Evolutionary conservation across 257 asterid genomes (phyloP), one percentile per base, ranked within the genome.

Genomic region (Dorcoceras hygrometricum): DNA sequence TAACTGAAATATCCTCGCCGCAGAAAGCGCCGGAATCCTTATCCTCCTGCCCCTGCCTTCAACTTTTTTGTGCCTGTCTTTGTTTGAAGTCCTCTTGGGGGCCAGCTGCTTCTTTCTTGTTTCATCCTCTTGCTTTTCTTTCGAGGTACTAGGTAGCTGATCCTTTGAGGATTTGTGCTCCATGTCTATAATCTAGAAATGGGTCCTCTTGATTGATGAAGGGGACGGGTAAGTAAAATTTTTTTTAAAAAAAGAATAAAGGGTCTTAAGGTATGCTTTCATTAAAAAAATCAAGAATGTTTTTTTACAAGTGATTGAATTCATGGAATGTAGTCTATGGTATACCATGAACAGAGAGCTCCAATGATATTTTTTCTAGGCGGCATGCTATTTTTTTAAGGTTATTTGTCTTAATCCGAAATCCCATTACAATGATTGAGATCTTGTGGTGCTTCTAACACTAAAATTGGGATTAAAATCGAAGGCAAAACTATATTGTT

Each of bases 31-130:
- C 2, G 89, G 89, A 78, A 83, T 83, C 69, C 89, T 32, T 19
- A 83, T 78, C 57, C 89, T 71, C 65, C 89, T 58, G 0, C 89
- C 89, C 36, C 89, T 61, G 31, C 89, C 89, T 34, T 83, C 89
- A 1, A 83, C 89, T 14, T 83, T 83, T 51, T 77, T 83, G 71
- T 83, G 89, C 65, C 86, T 72, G 70, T 83, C 89, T 16, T 83
- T 83, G 76, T 80, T 83, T 10, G 83, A 81, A 28, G 73, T 79
- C 59, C 86, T 76, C 65, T 81, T 83, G 4, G 86, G 82, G 32
- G 70, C 79, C 23, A 83, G 60, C 50, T 66, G 83, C 50, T 69
- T 66, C 77, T 75, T 75, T 23, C 66, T 59, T 5, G 56, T 65
- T 10, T 76, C 79, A 26, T 78, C 72, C 46, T 62, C 65, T 73